Base-by-base conservation (phyloP, 495 filamentous ascomycete species). In the Penicillium salamii region DNA sequence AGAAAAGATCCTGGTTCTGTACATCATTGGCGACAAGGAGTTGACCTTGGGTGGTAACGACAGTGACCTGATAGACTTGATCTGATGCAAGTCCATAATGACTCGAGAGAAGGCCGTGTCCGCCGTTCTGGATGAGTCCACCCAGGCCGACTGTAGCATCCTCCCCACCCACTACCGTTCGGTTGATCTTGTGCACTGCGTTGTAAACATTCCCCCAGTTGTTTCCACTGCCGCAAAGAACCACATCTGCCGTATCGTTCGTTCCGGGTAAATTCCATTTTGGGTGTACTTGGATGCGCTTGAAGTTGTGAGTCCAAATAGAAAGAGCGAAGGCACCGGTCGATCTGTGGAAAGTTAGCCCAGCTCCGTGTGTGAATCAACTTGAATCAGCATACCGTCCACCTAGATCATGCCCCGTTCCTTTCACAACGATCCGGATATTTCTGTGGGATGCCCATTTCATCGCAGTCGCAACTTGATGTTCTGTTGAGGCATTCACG, bases 101-200 rank as follows among this genome's bases (percentile, higher is more conserved):
- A 7, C 43, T 51, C 3, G 51, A 58, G 5, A 58, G 29, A 12
- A 35, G 7, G 5, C 55, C 55, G 21, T 83, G 79, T 13, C 81
- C 81, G n/a, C 80, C 80, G 14, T 78, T 78, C 44, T 80, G 77
- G 14, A 77, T 66, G 35, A 77, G 72, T 14, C 81, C 79, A n/a
- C 79, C 80, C 0, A 65, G 51, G 5, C 63, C 66, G 11, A 72
- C 61, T 1, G 53, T 62, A 5, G 50, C 29, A 19, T 64, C 63
- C 29, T 61, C 50, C 5, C 65, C 64, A 21, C 54, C 57, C 1
- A 61, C 54, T 1, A 68, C 52, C 1, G 57, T 46, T 31, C 65
- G 19, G 13, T 51, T 53, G 1, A 57, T 5, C 1, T 31, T n/a
- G n/a, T 57, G 37, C 1, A 49, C 63, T 9, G 37, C 34, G 1